Percentiles rank a stretch among this genome's conserved stretches.
Conservation (phyloP, 1,139 yeast species). For the Pichia sp. region DNA sequence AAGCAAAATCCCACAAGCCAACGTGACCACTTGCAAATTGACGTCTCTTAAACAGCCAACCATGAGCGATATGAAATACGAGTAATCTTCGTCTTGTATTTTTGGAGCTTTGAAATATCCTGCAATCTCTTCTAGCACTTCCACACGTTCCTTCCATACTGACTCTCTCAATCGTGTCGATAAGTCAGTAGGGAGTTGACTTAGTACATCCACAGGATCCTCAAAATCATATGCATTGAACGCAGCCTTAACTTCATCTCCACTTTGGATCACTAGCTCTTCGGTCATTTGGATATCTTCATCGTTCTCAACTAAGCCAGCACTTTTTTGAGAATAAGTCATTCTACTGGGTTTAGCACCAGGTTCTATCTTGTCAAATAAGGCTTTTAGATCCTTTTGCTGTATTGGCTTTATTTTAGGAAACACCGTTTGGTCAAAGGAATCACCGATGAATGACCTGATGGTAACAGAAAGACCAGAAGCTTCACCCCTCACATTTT, state of each 20-base stretch:
- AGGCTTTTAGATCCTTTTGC: conserved; percentile 74
- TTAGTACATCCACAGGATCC: conserved; percentile 57
- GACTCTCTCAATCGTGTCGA: conserved; percentile 50
- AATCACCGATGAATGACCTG: conserved; percentile 71
- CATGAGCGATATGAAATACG: conserved; percentile 53
- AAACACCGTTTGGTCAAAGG: conserved; percentile 56
- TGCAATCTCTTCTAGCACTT: conserved; percentile 66
- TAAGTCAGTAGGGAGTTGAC: conserved; percentile 63
- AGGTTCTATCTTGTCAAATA: conserved; percentile 50
- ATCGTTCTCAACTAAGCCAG: conserved; percentile 12
- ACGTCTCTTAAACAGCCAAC: conserved; percentile 85
- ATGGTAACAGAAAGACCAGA: conserved; percentile 64
- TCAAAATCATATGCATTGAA: conserved; percentile 53
- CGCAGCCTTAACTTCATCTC: background rate
- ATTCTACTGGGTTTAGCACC: conserved; percentile 53
- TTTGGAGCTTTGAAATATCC: conserved; percentile 47
- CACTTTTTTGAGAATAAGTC: conserved; percentile 20
- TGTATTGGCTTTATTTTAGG: conserved; percentile 85
- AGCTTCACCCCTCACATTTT: conserved; percentile 78
- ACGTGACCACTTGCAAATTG: conserved; percentile 78
- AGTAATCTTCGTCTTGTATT: conserved; percentile 59
- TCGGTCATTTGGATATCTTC: conserved; percentile 29
- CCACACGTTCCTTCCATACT: conserved; percentile 92
- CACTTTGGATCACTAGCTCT: conserved; percentile 22
- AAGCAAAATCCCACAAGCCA: conserved; percentile 69